A percentile compares a stretch with the other conserved stretches of the same genome.
Conservation (phyloP, 495 filamentous ascomycete genomes). For the Schizothecium vesticola region DNA sequence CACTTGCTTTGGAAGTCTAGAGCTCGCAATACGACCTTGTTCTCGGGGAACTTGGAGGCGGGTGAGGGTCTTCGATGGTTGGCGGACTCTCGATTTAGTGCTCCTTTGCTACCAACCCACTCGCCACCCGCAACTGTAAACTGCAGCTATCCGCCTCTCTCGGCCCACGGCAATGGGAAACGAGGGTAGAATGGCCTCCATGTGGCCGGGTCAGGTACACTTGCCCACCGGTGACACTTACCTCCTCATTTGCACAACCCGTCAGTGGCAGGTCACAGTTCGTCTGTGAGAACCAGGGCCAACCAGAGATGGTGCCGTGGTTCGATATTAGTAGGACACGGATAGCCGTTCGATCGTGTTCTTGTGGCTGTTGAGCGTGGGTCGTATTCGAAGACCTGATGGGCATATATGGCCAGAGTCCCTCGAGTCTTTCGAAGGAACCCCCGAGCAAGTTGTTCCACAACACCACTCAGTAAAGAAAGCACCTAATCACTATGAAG, state of each 20-base stretch:
- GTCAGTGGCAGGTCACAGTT: not conserved
- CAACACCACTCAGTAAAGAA: not conserved
- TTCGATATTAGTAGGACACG: not conserved
- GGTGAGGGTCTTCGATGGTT: not conserved
- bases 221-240: not conserved
- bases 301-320: not conserved
- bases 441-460: not conserved
- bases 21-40: not conserved
- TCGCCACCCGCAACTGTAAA: not conserved
- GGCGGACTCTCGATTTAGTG: not conserved
- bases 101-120: not conserved
- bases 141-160: not conserved
- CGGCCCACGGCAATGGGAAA: not conserved
- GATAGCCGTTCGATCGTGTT: not conserved
- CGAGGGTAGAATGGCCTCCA: not conserved
- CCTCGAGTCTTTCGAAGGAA: not conserved
- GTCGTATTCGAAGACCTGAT: not conserved
- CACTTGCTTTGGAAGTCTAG: too few species aligned
- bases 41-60: not conserved
- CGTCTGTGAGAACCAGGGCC: not conserved
- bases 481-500: not conserved
- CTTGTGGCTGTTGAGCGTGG: not conserved
- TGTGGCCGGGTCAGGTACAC: not conserved
- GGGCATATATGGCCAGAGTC: not conserved
- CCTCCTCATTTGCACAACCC: not conserved